These are phyloP conservation scores for Catunica adiposa DNA, from an alignment of 2,329 filamentous ascomycete genomes.

Conservation along the genomic window DNA sequence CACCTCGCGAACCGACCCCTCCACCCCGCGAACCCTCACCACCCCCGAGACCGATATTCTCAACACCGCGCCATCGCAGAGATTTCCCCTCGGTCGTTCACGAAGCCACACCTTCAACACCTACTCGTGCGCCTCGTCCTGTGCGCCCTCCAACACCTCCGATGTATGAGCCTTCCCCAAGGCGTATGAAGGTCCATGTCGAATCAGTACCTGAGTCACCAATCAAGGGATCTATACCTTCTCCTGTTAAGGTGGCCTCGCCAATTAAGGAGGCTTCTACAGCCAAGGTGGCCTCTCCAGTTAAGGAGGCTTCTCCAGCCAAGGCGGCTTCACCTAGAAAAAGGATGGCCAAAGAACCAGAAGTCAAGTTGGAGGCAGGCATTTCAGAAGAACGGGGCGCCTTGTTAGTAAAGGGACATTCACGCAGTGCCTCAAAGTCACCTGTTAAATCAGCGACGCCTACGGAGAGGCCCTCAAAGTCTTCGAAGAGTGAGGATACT, in stretches of 20 bases:
- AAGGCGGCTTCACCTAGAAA: not conserved
- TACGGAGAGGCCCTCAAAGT: too few species aligned
- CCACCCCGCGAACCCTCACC: slow-evolving; percentile 19
- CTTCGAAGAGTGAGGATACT: not conserved
- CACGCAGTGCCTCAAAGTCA: slow-evolving; percentile 7
- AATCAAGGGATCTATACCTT: slow-evolving; percentile 1
- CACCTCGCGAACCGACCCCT: slow-evolving; percentile 7
- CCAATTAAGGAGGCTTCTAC: too few species aligned
- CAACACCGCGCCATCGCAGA: slow-evolving; percentile 1
- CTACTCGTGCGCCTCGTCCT: slow-evolving; percentile 3
- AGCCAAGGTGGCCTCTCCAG: not conserved
- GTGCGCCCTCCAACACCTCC: not conserved
- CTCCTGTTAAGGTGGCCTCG: not conserved
- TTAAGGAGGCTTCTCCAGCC: not conserved
- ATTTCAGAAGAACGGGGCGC: not conserved
- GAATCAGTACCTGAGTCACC: slow-evolving; percentile 13
- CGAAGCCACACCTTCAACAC: not conserved
- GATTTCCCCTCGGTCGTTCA: not conserved
- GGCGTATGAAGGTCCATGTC: slow-evolving; percentile 7
- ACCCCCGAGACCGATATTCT: slow-evolving; percentile 2
- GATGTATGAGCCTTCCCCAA: not conserved
- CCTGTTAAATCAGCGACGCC: not conserved
- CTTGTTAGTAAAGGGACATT: not conserved
- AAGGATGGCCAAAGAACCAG: not conserved
- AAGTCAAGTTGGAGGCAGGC: not conserved